A percentile compares a stretch with the other conserved stretches of the same genome.
Conservation (phyloP, 140 eudicot genomes). For the Bidens hawaiensis region DNA sequence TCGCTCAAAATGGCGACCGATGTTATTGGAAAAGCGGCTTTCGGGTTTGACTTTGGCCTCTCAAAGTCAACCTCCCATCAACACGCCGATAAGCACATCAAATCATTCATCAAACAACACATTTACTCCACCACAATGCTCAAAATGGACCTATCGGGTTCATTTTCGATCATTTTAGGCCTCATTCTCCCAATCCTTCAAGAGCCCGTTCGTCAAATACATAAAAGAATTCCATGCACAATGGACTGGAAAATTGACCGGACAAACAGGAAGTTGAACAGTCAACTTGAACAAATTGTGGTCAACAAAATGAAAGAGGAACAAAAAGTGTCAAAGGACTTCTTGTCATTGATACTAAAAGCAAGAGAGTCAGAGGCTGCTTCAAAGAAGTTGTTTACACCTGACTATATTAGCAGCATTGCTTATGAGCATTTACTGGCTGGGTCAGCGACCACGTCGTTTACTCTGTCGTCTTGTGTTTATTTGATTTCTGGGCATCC, state of each 20-base stretch:
- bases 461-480: constrained; percentile 61
- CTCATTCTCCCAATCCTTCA: constrained; percentile 79
- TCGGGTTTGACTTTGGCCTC: constrained; percentile 84
- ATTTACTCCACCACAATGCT: constrained; percentile 79
- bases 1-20: constrained; percentile 80
- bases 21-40: constrained; percentile 91
- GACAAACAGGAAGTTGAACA: constrained; percentile 52
- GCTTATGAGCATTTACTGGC: constrained; percentile 90
- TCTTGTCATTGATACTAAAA: constrained; percentile 58
- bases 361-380: constrained; percentile 52
- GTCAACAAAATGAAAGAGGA: constrained; percentile 37
- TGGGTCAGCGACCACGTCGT: constrained; percentile 90
- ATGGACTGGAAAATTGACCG: constrained; percentile 76
- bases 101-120: constrained; percentile 74
- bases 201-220: constrained; percentile 82
- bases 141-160: constrained; percentile 89
- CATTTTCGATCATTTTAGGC: constrained; percentile 84
- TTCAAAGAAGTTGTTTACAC: constrained; percentile 49
- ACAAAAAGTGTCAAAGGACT: constrained; percentile 46
- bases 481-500: constrained; percentile 76
- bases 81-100: constrained; percentile 34
- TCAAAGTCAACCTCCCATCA: constrained; percentile 46
- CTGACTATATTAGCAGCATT: constrained; percentile 71
- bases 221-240: constrained; percentile 72
- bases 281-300: constrained; percentile 62